Evolutionary conservation across 768 basidiomycete species (phyloP), one percentile per base, ranked within the genome.

Genomic region (Russula virescens): DNA sequence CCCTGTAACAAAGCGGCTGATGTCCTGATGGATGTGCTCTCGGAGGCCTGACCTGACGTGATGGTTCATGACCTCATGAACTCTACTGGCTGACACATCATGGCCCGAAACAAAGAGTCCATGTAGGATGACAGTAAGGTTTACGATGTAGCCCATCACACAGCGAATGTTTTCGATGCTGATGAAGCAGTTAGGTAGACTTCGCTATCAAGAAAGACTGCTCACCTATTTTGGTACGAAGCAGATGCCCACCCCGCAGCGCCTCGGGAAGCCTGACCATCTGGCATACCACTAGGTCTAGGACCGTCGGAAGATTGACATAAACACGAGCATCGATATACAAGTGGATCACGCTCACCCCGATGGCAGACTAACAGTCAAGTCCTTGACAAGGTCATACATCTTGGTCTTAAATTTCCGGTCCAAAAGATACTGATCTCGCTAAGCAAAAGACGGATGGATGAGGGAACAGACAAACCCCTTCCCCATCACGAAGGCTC

Each of bases 121-220:
- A 34, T 56, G 18, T 2, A 50, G 38, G 28, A 62, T 35, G 10
- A 56, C 40, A 0, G 40, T 56, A 16, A 62, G 61, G 23, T 51
- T 21, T 34, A 62, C 55, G 49, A 62, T 56, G 48, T 62, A 56
- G 38, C 47, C 61, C 55, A 62, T 45, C 13, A 63, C 13, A 25
- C 28, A 60, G 19, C 45, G 51, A 16, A 60, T 19, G 18, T 58
- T 43, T 23, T 34, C 43, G 14, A 43, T n/a, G 21, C 58, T 58
- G 11, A 26, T 25, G 19, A 23, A 31, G 1, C 9, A 5, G 31
- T 42, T 25, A 58, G n/a, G 38, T 7, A 1, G 28, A n/a, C 6
- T 13, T 4, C 1, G 26, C 28, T 2, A 40, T 28, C 13, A 23
- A 31, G n/a, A 10, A 58, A 31, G 10, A 10, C 5, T 42, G 38